Conservation (phyloP, 225 moss, liverwort and hornwort genomes). For the Bryoerythrophyllum caledonicum region DNA sequence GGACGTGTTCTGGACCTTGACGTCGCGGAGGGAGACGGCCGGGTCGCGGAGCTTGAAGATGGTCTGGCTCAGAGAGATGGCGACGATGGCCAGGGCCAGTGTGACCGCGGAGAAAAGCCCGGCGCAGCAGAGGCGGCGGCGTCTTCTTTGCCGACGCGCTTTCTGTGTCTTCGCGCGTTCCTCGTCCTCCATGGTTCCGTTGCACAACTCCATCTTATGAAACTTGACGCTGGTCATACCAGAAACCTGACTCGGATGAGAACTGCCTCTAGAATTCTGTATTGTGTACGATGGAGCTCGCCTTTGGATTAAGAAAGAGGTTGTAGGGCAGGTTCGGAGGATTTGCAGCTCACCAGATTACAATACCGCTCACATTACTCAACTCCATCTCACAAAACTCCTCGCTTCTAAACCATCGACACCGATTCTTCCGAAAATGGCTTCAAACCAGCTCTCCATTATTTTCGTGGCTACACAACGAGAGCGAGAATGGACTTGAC, state of each 20-base stretch:
- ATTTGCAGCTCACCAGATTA: too few species aligned
- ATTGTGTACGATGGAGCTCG: too few species aligned
- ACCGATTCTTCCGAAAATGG: neutral
- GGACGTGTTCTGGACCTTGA: constrained; percentile 29
- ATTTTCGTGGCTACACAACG: neutral
- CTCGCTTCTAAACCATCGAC: constrained; percentile 33
- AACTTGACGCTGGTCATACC: neutral
- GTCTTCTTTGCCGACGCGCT: neutral
- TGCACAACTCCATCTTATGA: constrained; percentile 16
- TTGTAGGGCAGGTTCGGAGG: too few species aligned
- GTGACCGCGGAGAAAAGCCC: neutral
- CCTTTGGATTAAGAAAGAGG: too few species aligned
- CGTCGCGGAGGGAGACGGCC: constrained; percentile 17
- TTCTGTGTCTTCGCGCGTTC: constrained; percentile 14
- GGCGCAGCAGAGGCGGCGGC: constrained; percentile 14
- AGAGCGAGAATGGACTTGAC: neutral
- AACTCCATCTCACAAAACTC: constrained; percentile 25
- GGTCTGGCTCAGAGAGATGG: constrained; percentile 35
- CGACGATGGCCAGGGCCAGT: constrained; percentile 20
- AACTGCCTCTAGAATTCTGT: too few species aligned
- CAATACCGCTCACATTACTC: neutral
- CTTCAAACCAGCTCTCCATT: neutral
- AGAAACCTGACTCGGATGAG: neutral
- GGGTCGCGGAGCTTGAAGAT: constrained; percentile 44
- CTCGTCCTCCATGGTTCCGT: neutral